Conservation (phyloP, 1,284 basidiomycete genomes). For the Cerioporus squamosus region DNA sequence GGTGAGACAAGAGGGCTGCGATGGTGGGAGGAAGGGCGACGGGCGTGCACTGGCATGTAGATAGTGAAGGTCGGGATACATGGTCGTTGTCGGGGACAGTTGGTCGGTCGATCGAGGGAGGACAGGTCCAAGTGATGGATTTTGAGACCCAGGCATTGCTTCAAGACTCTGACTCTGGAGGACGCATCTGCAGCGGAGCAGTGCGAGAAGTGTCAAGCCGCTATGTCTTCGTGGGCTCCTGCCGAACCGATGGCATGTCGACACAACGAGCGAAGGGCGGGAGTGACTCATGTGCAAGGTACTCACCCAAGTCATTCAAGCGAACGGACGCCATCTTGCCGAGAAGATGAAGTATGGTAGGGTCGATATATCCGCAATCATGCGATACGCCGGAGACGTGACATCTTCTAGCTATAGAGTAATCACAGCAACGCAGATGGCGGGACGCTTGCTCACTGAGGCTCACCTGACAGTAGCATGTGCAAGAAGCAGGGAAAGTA, state of each 20-base stretch:
- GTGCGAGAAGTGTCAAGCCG: background rate
- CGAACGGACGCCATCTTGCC: too few relatives aligned
- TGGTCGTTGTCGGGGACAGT: background rate
- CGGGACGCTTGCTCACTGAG: too few relatives aligned
- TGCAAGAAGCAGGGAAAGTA: too few relatives aligned
- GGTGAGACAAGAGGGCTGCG: background rate
- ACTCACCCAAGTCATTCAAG: too few relatives aligned
- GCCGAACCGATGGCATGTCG: background rate
- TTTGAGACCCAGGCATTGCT: conserved; percentile 1
- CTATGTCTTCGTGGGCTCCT: background rate
- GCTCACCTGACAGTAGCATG: too few relatives aligned
- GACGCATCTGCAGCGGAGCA: background rate
- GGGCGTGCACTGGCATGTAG: background rate
- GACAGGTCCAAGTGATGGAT: background rate
- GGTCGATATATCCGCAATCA: too few relatives aligned
- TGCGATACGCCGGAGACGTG: too few relatives aligned
- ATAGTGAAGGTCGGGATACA: background rate
- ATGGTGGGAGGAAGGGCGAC: background rate
- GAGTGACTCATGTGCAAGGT: background rate
- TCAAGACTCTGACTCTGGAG: background rate
- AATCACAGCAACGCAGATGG: too few relatives aligned
- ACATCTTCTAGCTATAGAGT: too few relatives aligned
- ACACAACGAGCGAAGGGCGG: background rate
- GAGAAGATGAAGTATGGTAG: too few relatives aligned
- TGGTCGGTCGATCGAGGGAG: background rate